Base-by-base conservation (phyloP, 2,329 filamentous ascomycete species). In the Corinectria fuckeliana region DNA sequence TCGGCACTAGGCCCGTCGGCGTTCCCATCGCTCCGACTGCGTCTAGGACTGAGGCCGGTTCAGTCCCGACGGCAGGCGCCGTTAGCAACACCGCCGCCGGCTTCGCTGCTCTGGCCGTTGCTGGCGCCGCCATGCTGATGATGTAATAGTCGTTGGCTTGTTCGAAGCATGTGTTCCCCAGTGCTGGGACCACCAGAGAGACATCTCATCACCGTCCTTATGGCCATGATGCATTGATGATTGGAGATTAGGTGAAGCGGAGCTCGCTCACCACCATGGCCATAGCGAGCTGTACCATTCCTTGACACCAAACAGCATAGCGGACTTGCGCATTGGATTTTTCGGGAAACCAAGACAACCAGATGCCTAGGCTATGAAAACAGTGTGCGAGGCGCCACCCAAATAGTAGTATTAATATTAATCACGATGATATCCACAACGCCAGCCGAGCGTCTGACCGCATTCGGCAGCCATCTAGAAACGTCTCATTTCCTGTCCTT, bases 111-210 rank as follows among this genome's bases (percentile, higher is more conserved):
- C 69, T 80, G 39, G 65, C 77, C 45, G 55, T 78, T 28, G 79
- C 73, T 39, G 79, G 75, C 57, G 58, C 78, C 34, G 76, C 73
- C 49, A 77, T 74, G 20, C 52, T 81, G 38, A 66, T 75, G 56
- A 62, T 80, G 59, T 80, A n/a, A 36, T 80, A n/a, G 18, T 36
- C 7, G 74, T 68, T 14, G 10, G 9, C 16, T n/a, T 20, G 2
- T 10, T 5, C n/a, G n/a, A n/a, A 21, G 9, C 5, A 54, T n/a
- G 10, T n/a, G 5, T n/a, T 14, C 25, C 20, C 16, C 6, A 18
- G 13, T 11, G 13, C 4, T 45, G n/a, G 10, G 3, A 5, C 10
- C 14, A 13, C n/a, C 18, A 3, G 23, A 10, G 23, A 10, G 13
- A 3, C 9, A n/a, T 41, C 16, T 14, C 23, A 48, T 7, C 42